phyloP scores from a whole-genome alignment of 2,329 filamentous ascomycete species.

The Cordyceps militaris region DNA sequence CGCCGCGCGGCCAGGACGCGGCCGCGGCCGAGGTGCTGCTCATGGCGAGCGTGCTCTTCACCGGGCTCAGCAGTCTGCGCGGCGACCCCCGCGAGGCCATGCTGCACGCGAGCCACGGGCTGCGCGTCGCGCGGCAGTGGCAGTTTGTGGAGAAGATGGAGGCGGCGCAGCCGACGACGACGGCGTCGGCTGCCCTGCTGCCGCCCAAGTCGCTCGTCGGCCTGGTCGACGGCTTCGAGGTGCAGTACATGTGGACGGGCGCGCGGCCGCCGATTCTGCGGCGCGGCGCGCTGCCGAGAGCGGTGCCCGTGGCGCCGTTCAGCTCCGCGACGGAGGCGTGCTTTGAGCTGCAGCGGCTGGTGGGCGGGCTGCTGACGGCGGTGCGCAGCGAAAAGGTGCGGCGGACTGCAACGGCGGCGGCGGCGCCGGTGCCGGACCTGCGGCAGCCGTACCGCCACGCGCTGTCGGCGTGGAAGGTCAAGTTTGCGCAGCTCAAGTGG shows the following conservation, averaged over 20 bases:
- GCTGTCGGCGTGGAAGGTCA: conserved; percentile 9
- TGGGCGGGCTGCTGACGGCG: conserved; percentile 1
- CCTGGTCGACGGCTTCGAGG: conserved; percentile 10
- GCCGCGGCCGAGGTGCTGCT: conserved; percentile 2
- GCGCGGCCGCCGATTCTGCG: not conserved
- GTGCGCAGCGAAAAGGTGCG: conserved; percentile 5
- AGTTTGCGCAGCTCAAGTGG: conserved; percentile 10
- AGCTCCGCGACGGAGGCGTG: conserved; percentile 10
- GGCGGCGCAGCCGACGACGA: not conserved
- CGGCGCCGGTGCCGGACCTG: not conserved
- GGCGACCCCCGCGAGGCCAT: conserved; percentile 12
- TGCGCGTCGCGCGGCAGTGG: conserved; percentile 8
- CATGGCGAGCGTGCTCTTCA: conserved; percentile 10
- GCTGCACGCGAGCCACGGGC: conserved; percentile 7
- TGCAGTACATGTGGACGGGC: conserved; percentile 10
- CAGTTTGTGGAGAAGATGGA: conserved; percentile 1
- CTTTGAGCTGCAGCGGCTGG: conserved; percentile 10
- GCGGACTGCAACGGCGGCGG: conserved; percentile 13
- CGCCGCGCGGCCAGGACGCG: not conserved
- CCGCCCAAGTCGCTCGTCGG: conserved; percentile 7
- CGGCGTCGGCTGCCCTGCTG: not conserved
- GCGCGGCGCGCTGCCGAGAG: not conserved
- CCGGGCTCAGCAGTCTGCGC: conserved; percentile 9
- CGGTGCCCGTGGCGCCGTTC: not conserved
- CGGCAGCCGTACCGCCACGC: conserved; percentile 6